These are phyloP conservation scores for Termitomyces sp. DNA, from an alignment of 768 basidiomycete species.

Conservation along the genomic window DNA sequence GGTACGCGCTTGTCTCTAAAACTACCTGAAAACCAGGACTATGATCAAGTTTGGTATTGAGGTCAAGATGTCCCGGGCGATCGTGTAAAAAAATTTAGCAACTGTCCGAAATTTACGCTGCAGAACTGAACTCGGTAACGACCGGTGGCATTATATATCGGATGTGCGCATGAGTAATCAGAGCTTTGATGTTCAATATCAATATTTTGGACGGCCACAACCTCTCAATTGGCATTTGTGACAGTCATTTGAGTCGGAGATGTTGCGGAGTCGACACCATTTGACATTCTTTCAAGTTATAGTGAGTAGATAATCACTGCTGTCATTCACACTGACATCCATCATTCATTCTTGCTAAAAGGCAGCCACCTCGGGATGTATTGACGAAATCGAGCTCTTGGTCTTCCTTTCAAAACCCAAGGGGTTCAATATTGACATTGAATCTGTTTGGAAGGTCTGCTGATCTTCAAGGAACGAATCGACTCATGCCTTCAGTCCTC, in stretches of 20 bases:
- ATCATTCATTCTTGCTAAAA: neutral
- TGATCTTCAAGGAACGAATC: neutral
- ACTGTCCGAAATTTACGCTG: neutral
- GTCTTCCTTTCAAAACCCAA: neutral
- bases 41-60: too few relatives aligned
- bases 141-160: neutral
- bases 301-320: neutral
- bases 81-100: neutral
- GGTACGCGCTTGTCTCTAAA: neutral
- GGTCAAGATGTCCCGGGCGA: neutral
- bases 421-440: neutral
- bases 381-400: neutral
- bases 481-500: neutral
- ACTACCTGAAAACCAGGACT: neutral
- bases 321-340: neutral
- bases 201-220: too few relatives aligned
- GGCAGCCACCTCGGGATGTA: neutral
- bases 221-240: neutral
- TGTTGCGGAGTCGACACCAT: constrained; percentile 4
- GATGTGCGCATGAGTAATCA: neutral
- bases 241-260: constrained; percentile 8
- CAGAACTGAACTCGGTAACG: neutral
- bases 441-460: neutral
- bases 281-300: neutral
- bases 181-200: neutral